These are phyloP conservation scores for Pseudonectria buxi DNA, from an alignment of 2,329 filamentous ascomycete genomes.

Conservation along the genomic window DNA sequence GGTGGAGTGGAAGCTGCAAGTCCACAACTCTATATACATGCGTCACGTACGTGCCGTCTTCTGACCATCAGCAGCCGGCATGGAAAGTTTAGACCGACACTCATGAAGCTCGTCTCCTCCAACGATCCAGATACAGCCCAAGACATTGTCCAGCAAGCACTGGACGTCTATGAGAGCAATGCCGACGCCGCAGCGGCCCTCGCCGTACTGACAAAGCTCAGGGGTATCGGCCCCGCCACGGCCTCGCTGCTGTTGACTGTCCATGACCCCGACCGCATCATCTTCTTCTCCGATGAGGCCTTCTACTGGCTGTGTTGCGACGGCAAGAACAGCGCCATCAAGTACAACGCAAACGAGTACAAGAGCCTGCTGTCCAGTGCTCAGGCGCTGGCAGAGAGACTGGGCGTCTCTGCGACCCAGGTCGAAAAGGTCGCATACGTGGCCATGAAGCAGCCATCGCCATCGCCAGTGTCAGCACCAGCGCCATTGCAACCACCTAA, in stretches of 20 bases:
- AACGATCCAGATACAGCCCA: slow-evolving; percentile 47
- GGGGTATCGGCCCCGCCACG: slow-evolving; percentile 72
- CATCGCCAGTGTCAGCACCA: slow-evolving; percentile 1
- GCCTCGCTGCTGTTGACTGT: slow-evolving; percentile 67
- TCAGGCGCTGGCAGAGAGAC: slow-evolving; percentile 36
- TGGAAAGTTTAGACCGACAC: slow-evolving; percentile 54
- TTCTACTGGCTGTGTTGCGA: slow-evolving; percentile 63
- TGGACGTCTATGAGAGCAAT: slow-evolving; percentile 37
- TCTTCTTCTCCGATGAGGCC: slow-evolving; percentile 77
- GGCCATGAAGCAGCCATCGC: slow-evolving; percentile 41
- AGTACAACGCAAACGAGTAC: slow-evolving; percentile 67
- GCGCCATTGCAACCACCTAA: slow-evolving; percentile 1
- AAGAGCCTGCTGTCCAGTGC: slow-evolving; percentile 42
- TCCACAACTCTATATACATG: slow-evolving; percentile 3
- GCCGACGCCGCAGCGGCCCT: slow-evolving; percentile 41
- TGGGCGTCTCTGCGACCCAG: slow-evolving; percentile 52
- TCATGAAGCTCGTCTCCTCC: slow-evolving; percentile 54
- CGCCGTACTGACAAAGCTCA: slow-evolving; percentile 51
- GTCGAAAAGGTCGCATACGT: slow-evolving; percentile 68
- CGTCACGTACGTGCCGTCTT: background rate
- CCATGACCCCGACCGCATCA: slow-evolving; percentile 48
- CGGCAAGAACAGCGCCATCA: slow-evolving; percentile 48
- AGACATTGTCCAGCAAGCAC: slow-evolving; percentile 44
- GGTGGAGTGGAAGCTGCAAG: slow-evolving; percentile 67
- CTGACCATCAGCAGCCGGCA: slow-evolving; percentile 39